Base-by-base conservation (phyloP, 805 yeast species). In the Lipomyces orientalis region DNA sequence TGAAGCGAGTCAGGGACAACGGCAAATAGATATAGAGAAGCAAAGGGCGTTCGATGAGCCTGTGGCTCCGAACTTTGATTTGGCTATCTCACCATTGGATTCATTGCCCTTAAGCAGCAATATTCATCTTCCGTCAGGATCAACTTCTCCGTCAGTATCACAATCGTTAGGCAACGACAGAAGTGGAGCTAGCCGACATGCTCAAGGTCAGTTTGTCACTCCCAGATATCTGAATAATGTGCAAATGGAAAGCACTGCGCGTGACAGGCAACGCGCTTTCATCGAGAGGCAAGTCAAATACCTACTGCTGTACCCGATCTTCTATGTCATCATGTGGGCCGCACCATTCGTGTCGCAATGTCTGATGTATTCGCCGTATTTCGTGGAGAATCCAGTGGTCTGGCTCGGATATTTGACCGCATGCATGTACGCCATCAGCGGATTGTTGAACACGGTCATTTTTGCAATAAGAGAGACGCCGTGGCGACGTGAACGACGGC, bases 261-360 rank as follows among this genome's bases (percentile, higher is more conserved):
- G 69, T 33, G 69, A 66, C 31, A 68, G 68, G 31, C 69, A 77
- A 22, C 87, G 92, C 71, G 78, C 83, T 35, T 84, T 85, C 69
- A 90, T 93, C 61, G 87, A 89, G 75, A 87, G 87, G 65, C 97
- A 93, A 79, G 87, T 91, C 84, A 87, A 87, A 73, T 83, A 89
- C 39, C 88, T 93, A 59, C 91, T 93, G 77, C 82, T 93, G 58
- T 93, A 93, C 76, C 98, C 98, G 2, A 79, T 89, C 54, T 89
- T 97, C 1, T 93, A 91, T 77, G 82, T 91, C 66, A 81, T 90
- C 34, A 78, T 92, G 58, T 93, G 98, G 98, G 75, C 89, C 25
- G 88, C 90, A 71, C 97, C 97, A 1, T 85, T 91, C 68, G 84
- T 88, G 4, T 81, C 86, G 46, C 90, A 89, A 73, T 81, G 87